phyloP scores from a whole-genome alignment of 192 early-diverging fungal genomes.

The Podila horticola region DNA sequence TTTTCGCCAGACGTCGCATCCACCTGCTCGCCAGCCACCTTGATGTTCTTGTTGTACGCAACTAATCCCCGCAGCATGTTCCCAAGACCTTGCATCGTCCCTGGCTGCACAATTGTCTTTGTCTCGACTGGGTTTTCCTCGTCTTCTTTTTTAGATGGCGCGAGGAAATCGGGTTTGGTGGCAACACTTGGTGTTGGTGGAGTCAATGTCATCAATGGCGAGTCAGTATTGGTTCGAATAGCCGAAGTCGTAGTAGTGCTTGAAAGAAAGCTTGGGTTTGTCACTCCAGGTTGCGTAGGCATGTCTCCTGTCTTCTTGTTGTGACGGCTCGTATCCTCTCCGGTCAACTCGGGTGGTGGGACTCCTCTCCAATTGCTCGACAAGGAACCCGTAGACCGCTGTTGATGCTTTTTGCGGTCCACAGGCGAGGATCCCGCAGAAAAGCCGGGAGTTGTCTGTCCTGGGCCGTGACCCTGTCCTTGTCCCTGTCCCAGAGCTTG shows the following conservation, averaged over 20 bases:
- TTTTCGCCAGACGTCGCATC: background rate
- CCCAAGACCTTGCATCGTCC: slow-evolving; percentile 31
- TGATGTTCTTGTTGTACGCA: slow-evolving; percentile 43
- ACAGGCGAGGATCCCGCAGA: slow-evolving; percentile 7
- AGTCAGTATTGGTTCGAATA: background rate
- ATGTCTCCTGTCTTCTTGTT: background rate
- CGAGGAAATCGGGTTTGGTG: slow-evolving; percentile 11
- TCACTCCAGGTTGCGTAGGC: no score
- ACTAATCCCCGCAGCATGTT: slow-evolving; percentile 44
- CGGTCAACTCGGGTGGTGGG: background rate
- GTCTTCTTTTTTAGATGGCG: no score
- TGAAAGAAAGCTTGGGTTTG: background rate
- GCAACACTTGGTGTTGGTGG: slow-evolving; percentile 26
- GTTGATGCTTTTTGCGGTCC: slow-evolving; percentile 16
- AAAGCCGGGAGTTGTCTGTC: background rate
- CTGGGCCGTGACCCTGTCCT: background rate
- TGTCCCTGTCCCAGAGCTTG: background rate
- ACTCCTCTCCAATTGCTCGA: slow-evolving; percentile 14
- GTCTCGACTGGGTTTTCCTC: background rate
- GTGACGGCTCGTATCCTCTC: background rate
- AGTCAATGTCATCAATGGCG: slow-evolving; percentile 24
- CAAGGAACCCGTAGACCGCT: slow-evolving; percentile 2
- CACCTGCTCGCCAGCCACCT: slow-evolving; percentile 36
- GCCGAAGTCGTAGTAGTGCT: background rate
- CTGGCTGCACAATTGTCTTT: slow-evolving; percentile 34